These are phyloP conservation scores for Inga oerstediana DNA, from an alignment of 306 rosid species.

Conservation along the genomic window DNA sequence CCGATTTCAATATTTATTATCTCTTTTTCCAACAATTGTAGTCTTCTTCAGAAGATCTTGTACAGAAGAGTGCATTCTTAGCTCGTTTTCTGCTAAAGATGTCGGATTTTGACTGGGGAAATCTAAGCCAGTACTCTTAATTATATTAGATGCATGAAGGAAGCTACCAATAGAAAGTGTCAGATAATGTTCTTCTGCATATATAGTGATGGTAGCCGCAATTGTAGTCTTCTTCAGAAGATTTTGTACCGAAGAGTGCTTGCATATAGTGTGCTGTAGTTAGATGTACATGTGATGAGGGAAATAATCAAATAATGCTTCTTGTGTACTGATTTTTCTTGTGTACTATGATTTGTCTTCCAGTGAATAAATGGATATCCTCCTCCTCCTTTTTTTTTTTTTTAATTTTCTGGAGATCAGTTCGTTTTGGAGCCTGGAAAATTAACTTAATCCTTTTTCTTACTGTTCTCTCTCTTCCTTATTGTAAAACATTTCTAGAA, in stretches of 20 bases:
- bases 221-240: background rate
- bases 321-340: background rate
- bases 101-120: slow-evolving; percentile 64
- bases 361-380: background rate
- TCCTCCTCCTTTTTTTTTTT: background rate
- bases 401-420: background rate
- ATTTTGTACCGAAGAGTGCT: background rate
- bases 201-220: background rate
- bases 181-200: background rate
- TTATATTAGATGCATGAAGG: background rate
- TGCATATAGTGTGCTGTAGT: background rate
- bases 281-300: background rate
- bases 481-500: too few species aligned
- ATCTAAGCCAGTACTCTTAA: slow-evolving; percentile 29
- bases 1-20: too few species aligned
- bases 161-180: background rate
- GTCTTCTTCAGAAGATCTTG: too few species aligned
- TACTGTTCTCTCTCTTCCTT: background rate
- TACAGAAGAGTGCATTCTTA: slow-evolving; percentile 16
- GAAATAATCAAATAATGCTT: background rate
- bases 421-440: background rate
- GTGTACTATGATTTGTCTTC: background rate
- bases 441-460: background rate
- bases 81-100: slow-evolving; percentile 25
- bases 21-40: too few species aligned